These are phyloP conservation scores for Martiniozyma asiatica DNA, from an alignment of 1,139 yeast genomes.

Conservation along the genomic window DNA sequence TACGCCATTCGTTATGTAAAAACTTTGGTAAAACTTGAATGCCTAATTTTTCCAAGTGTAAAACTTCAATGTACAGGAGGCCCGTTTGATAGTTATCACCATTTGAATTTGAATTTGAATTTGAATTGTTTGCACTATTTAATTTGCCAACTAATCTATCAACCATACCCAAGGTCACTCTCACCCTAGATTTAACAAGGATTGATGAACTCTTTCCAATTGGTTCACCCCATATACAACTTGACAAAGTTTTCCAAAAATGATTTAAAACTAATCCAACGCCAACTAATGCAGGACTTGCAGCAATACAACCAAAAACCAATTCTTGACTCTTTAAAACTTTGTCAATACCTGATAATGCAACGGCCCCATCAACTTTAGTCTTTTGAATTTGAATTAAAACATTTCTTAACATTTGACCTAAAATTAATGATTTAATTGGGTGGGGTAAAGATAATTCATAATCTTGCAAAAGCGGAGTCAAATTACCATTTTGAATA, in stretches of 20 bases:
- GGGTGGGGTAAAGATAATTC: conserved; percentile 70
- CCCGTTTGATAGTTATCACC: conserved; percentile 31
- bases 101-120: neutral
- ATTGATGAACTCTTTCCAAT: conserved; percentile 4
- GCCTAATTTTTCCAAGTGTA: conserved; percentile 1
- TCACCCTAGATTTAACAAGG: conserved; percentile 22
- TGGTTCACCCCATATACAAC: conserved; percentile 8
- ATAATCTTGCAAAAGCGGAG: conserved; percentile 67
- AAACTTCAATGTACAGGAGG: conserved; percentile 41
- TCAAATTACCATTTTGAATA: conserved; percentile 27
- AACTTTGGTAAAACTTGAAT: neutral
- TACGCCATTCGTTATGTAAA: conserved; percentile 1
- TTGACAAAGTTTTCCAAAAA: conserved; percentile 30
- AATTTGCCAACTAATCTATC: conserved; percentile 33
- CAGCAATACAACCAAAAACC: conserved; percentile 82
- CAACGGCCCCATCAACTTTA: conserved; percentile 88
- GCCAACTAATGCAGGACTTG: conserved; percentile 68
- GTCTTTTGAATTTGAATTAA: conserved; percentile 88
- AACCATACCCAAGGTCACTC: conserved; percentile 42
- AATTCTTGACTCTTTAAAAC: conserved; percentile 82
- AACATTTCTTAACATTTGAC: conserved; percentile 63
- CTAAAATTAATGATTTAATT: conserved; percentile 46
- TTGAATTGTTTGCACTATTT: too few relatives aligned
- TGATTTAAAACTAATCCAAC: too few relatives aligned
- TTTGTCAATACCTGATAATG: conserved; percentile 83